phyloP scores from a whole-genome alignment of 768 basidiomycete species.

The Kwoniella newhampshirensis region DNA sequence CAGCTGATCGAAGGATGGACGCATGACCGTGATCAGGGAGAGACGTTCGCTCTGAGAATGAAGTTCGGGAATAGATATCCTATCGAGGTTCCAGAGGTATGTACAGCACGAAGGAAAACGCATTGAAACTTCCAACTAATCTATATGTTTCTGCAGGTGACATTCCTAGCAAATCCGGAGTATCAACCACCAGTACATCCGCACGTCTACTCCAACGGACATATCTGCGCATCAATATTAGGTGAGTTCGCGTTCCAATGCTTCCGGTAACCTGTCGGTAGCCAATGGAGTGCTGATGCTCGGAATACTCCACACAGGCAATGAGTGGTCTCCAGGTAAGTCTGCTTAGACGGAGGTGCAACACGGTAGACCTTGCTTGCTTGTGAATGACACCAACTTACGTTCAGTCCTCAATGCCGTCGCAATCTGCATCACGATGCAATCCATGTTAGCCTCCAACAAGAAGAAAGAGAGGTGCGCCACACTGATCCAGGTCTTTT shows the following conservation, averaged over 20 bases:
- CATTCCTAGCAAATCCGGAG: conserved; percentile 35
- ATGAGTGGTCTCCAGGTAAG: conserved; percentile 52
- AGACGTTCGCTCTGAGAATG: conserved; percentile 39
- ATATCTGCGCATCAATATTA: conserved; percentile 51
- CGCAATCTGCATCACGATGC: conserved; percentile 53
- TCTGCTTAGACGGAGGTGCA: background rate
- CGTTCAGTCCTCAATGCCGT: conserved; percentile 50
- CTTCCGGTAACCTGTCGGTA: no score
- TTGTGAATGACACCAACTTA: no score
- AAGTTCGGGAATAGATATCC: conserved; percentile 44
- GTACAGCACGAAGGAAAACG: background rate
- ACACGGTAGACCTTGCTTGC: background rate
- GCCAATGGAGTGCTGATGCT: no score
- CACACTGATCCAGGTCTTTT: no score
- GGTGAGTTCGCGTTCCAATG: conserved; percentile 20
- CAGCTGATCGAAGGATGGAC: background rate
- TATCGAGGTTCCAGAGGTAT: conserved; percentile 43
- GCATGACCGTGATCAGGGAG: conserved; percentile 25
- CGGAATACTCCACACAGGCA: conserved; percentile 26
- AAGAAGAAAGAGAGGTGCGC: conserved; percentile 52
- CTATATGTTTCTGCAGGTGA: conserved; percentile 29
- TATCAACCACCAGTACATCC: conserved; percentile 48
- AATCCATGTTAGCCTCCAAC: conserved; percentile 54
- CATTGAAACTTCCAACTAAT: background rate
- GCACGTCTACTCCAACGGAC: conserved; percentile 50